These are phyloP conservation scores for Chondrostereum purpureum DNA, from an alignment of 1,284 basidiomycete genomes.

Conservation along the genomic window DNA sequence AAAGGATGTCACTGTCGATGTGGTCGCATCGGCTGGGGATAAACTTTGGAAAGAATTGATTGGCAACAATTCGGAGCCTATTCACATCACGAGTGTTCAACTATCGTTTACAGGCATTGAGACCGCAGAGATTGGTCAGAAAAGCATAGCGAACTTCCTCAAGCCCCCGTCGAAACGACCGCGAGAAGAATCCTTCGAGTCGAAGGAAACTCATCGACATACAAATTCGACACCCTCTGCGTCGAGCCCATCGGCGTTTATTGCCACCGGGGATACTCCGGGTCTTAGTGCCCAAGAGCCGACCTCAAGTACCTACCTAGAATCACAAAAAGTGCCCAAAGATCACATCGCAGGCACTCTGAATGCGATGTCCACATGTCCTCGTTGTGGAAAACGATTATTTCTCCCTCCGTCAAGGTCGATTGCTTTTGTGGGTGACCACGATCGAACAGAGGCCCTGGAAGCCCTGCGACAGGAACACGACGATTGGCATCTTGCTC, in stretches of 20 bases:
- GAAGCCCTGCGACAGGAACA: constrained; percentile 62
- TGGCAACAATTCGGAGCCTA: constrained; percentile 35
- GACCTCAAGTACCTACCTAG: background rate
- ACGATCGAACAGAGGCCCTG: constrained; percentile 32
- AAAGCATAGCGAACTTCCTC: constrained; percentile 85
- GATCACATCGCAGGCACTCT: background rate
- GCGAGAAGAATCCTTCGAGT: constrained; percentile 21
- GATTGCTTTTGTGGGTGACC: constrained; percentile 10
- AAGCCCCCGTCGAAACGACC: constrained; percentile 27
- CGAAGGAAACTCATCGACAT: too few relatives aligned
- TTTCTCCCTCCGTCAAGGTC: constrained; percentile 20
- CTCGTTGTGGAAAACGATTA: constrained; percentile 46
- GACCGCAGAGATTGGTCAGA: constrained; percentile 74
- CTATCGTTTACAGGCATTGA: constrained; percentile 84
- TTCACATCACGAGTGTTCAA: constrained; percentile 71
- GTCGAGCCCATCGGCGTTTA: background rate
- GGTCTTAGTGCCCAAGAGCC: background rate
- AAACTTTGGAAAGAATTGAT: constrained; percentile 87
- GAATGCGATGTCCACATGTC: constrained; percentile 36
- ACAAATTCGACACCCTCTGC: too few relatives aligned
- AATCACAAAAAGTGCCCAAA: background rate
- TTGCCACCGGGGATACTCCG: background rate
- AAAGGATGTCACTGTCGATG: constrained; percentile 65
- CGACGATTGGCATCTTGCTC: constrained; percentile 82
- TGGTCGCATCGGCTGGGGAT: constrained; percentile 73